These are phyloP conservation scores for Alternaria sp. DNA, from an alignment of 2,329 filamentous ascomycete genomes.

Conservation along the genomic window DNA sequence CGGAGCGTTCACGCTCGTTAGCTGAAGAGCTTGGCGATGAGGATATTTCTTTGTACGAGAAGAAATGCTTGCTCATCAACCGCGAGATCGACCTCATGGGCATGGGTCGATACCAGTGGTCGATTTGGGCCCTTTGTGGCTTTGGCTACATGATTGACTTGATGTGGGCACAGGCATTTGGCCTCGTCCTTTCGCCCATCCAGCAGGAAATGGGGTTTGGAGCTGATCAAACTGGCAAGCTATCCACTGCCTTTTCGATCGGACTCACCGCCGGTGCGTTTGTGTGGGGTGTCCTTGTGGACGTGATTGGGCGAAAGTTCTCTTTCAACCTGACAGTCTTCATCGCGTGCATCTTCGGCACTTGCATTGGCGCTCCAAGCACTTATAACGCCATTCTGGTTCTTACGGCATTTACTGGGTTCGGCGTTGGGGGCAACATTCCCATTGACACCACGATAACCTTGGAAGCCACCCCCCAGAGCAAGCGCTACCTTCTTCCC, in stretches of 20 bases:
- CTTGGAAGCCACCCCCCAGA: slow-evolving; percentile 64
- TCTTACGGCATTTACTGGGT: slow-evolving; percentile 64
- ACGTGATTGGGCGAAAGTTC: slow-evolving; percentile 63
- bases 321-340: slow-evolving; percentile 68
- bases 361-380: slow-evolving; percentile 61
- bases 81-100: slow-evolving; percentile 62
- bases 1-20: slow-evolving; percentile 7
- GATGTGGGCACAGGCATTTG: slow-evolving; percentile 67
- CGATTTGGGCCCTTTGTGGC: slow-evolving; percentile 62
- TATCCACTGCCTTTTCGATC: slow-evolving; percentile 64
- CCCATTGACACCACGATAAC: slow-evolving; percentile 66
- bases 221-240: slow-evolving; percentile 57
- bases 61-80: slow-evolving; percentile 56
- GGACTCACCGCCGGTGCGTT: slow-evolving; percentile 66
- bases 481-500: slow-evolving; percentile 62
- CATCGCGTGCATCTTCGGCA: slow-evolving; percentile 63
- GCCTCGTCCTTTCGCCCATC: slow-evolving; percentile 62
- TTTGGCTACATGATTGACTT: slow-evolving; percentile 66
- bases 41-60: slow-evolving; percentile 50
- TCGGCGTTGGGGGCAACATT: slow-evolving; percentile 63
- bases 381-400: slow-evolving; percentile 62
- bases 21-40: slow-evolving; percentile 22
- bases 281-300: slow-evolving; percentile 65
- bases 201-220: slow-evolving; percentile 66
- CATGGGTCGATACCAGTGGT: slow-evolving; percentile 65